A percentile compares a stretch with the other conserved stretches of the same genome.
Conservation (phyloP, 2,329 filamentous ascomycete genomes). For the Orbilia quercus region DNA sequence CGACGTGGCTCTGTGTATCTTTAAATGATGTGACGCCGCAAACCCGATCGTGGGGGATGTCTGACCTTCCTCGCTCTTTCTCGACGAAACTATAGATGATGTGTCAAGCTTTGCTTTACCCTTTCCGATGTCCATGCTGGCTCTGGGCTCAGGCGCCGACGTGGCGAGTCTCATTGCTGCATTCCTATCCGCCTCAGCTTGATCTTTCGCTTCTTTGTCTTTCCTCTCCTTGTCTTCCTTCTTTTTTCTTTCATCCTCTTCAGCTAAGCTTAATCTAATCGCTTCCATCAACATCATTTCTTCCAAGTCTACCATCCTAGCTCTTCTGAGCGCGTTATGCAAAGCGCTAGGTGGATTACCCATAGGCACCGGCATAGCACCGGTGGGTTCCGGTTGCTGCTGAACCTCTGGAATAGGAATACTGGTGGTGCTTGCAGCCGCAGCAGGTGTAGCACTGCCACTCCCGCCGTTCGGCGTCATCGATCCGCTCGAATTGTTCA, state of each 20-base stretch:
- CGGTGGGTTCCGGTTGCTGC: constrained; percentile 47
- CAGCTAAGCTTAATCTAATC: constrained; percentile 86
- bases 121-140: constrained; percentile 39
- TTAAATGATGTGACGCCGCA: constrained; percentile 30
- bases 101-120: constrained; percentile 44
- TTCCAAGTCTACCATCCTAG: constrained; percentile 85
- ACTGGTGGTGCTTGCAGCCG: constrained; percentile 42
- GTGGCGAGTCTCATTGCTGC: constrained; percentile 43
- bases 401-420: constrained; percentile 59
- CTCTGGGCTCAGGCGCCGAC: constrained; percentile 46
- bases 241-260: constrained; percentile 89
- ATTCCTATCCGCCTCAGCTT: constrained; percentile 64
- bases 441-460: constrained; percentile 41
- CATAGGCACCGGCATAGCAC: constrained; percentile 47
- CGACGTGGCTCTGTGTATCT: constrained; percentile 52
- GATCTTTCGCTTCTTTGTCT: constrained; percentile 87
- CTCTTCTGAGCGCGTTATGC: constrained; percentile 69
- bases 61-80: constrained; percentile 45
- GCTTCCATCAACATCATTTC: constrained; percentile 99
- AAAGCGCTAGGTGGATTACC: constrained; percentile 63
- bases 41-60: constrained; percentile 42
- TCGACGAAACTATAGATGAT: constrained; percentile 7
- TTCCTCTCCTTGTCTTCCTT: constrained; percentile 87
- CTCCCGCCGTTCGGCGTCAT: constrained; percentile 53
- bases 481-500: constrained; percentile 49